phyloP scores from a whole-genome alignment of 352 stramenopile species.

The Salisapilia sapeloensis region DNA sequence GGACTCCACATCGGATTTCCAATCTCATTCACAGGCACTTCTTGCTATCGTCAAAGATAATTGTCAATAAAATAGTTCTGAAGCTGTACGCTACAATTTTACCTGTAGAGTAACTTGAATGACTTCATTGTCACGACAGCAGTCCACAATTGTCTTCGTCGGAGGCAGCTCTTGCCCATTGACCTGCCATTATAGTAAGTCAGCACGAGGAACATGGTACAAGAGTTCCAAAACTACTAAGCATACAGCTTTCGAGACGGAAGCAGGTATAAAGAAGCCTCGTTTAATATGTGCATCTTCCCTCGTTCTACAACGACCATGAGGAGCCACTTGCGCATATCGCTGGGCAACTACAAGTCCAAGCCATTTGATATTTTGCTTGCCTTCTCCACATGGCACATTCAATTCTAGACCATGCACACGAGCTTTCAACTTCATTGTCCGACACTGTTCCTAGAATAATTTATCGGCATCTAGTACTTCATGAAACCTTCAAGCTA shows the following conservation, averaged over 20 bases:
- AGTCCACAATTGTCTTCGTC: slow-evolving; percentile 31
- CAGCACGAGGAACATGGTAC: background rate
- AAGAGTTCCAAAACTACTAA: background rate
- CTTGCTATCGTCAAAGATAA: slow-evolving; percentile 18
- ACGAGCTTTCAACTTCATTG: slow-evolving; percentile 46
- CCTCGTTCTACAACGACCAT: slow-evolving; percentile 51
- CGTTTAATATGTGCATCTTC: slow-evolving; percentile 58
- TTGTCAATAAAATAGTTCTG: background rate
- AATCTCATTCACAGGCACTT: slow-evolving; percentile 71
- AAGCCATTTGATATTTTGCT: slow-evolving; percentile 73
- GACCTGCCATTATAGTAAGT: slow-evolving; percentile 6
- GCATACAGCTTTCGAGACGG: slow-evolving; percentile 17
- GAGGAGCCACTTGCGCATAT: slow-evolving; percentile 41
- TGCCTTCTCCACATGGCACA: slow-evolving; percentile 61
- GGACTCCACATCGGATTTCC: slow-evolving; percentile 39
- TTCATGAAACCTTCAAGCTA: too few species aligned
- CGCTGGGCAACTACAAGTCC: slow-evolving; percentile 57
- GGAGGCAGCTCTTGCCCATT: slow-evolving; percentile 25
- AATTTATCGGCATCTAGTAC: too few species aligned
- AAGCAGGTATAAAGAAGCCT: slow-evolving; percentile 63
- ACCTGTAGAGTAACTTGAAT: slow-evolving; percentile 54
- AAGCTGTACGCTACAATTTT: background rate
- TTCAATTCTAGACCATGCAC: slow-evolving; percentile 53
- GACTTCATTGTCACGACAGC: slow-evolving; percentile 55
- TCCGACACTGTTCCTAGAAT: background rate